phyloP scores from a whole-genome alignment of 768 basidiomycete species.

The Amanita fuliginea region DNA sequence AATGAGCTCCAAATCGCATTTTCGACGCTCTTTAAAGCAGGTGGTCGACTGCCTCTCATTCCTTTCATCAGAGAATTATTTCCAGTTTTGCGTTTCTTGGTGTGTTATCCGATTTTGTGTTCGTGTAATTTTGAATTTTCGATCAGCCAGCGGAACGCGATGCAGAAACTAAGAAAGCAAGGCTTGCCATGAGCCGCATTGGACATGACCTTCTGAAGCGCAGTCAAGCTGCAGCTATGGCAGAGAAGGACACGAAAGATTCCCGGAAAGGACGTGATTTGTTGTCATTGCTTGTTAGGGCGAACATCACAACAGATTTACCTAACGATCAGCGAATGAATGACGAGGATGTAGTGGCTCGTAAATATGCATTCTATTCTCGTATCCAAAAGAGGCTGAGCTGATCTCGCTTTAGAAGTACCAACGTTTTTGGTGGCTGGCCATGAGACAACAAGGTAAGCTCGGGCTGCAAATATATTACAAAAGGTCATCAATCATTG shows the following conservation, averaged over 20 bases:
- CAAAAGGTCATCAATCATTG: not conserved
- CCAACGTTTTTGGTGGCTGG: conserved; percentile 53
- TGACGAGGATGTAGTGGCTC: conserved; percentile 50
- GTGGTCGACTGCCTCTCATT: conserved; percentile 23
- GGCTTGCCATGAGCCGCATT: conserved; percentile 35
- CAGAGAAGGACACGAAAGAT: conserved; percentile 16
- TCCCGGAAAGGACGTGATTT: conserved; percentile 37
- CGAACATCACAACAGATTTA: conserved; percentile 54
- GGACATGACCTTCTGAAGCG: conserved; percentile 35
- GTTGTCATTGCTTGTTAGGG: conserved; percentile 46
- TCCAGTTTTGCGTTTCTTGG: conserved; percentile 28
- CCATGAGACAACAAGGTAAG: conserved; percentile 44
- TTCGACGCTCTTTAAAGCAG: conserved; percentile 33
- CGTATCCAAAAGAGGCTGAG: not conserved
- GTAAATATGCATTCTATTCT: conserved; percentile 20
- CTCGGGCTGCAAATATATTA: too few species aligned
- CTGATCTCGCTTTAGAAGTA: conserved; percentile 28
- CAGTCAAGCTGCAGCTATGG: conserved; percentile 31
- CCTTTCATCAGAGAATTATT: conserved; percentile 22
- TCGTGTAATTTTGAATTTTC: not conserved
- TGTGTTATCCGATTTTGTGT: conserved; percentile 11
- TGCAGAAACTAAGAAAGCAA: conserved; percentile 18
- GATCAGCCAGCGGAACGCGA: conserved; percentile 23
- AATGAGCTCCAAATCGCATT: conserved; percentile 47
- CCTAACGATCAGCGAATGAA: conserved; percentile 42